A percentile compares a stretch with the other conserved stretches of the same genome.
Evolutionary conservation across 257 asterid species (phyloP).

Genomic region (Jaltomata sinuosa): DNA sequence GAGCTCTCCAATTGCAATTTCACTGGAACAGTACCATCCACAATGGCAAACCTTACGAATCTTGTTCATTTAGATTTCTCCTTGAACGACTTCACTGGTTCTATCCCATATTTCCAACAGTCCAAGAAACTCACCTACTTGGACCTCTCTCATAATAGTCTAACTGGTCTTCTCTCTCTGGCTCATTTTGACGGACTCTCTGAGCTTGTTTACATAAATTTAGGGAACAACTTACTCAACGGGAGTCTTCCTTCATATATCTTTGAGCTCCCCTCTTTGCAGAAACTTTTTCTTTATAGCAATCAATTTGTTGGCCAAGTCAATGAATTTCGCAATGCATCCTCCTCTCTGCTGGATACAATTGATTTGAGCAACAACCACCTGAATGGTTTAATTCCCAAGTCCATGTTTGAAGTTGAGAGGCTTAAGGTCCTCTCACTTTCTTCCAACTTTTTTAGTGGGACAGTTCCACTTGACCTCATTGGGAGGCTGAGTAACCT

Average conservation of each 20-base stretch:
- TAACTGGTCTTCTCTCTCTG: slow-evolving; percentile 15
- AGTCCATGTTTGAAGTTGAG: slow-evolving; percentile 10
- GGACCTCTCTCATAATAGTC: slow-evolving; percentile 8
- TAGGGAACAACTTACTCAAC: slow-evolving; percentile 7
- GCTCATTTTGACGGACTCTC: slow-evolving; percentile 17
- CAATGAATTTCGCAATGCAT: neutral
- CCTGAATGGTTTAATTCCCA: slow-evolving; percentile 19
- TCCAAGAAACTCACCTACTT: slow-evolving; percentile 12
- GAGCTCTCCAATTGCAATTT: slow-evolving; percentile 15
- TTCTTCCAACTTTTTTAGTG: slow-evolving; percentile 25
- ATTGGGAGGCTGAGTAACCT: slow-evolving; percentile 20
- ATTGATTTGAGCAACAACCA: slow-evolving; percentile 12
- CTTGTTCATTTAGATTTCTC: slow-evolving; percentile 28
- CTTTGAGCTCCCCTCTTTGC: slow-evolving; percentile 21
- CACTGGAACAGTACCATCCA: slow-evolving; percentile 19
- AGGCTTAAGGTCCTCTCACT: slow-evolving; percentile 10
- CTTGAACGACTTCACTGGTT: slow-evolving; percentile 14
- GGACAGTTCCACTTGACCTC: neutral
- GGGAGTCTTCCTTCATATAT: slow-evolving; percentile 17
- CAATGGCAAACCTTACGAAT: slow-evolving; percentile 10
- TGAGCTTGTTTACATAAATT: slow-evolving; percentile 9
- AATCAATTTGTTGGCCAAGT: slow-evolving; percentile 22
- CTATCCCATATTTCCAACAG: slow-evolving; percentile 12
- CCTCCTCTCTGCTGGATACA: neutral
- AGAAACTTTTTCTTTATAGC: slow-evolving; percentile 18